Conservation (phyloP, 257 asterid species). For the Ligustrum vulgare region DNA sequence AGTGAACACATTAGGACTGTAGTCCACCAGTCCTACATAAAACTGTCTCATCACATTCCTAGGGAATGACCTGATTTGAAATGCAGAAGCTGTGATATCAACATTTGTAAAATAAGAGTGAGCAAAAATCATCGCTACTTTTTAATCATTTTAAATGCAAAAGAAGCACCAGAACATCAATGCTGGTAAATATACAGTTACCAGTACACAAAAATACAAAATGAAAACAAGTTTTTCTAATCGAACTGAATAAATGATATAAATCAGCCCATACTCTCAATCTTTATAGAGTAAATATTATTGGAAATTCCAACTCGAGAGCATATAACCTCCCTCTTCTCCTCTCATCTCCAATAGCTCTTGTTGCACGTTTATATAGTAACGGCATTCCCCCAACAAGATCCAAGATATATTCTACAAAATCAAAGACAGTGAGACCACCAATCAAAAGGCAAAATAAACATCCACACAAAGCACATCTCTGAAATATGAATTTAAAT, state of each 20-base stretch:
- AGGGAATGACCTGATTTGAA: too few species aligned
- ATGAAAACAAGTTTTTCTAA: slow-evolving; percentile 20
- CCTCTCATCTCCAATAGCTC: slow-evolving; percentile 24
- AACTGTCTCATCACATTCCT: too few species aligned
- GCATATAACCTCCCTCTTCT: slow-evolving; percentile 14
- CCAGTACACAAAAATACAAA: slow-evolving; percentile 2
- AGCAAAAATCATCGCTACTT: too few species aligned
- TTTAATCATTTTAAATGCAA: background rate
- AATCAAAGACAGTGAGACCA: background rate
- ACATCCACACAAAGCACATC: background rate
- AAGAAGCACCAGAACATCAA: slow-evolving; percentile 13
- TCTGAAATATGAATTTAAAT: background rate
- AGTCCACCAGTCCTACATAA: too few species aligned
- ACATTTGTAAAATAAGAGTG: too few species aligned
- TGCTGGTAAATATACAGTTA: slow-evolving; percentile 22
- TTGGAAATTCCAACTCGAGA: slow-evolving; percentile 13
- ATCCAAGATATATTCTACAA: slow-evolving; percentile 29
- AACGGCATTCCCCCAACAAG: slow-evolving; percentile 6
- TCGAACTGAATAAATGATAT: slow-evolving; percentile 15
- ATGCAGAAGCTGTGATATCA: too few species aligned
- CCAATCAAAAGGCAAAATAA: background rate
- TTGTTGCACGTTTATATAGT: slow-evolving; percentile 15
- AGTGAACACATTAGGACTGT: too few species aligned
- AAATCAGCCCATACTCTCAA: slow-evolving; percentile 20
- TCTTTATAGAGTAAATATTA: slow-evolving; percentile 16